Evolutionary conservation across 495 filamentous ascomycete genomes (phyloP).

Genomic region (Xylaria nigripes): DNA sequence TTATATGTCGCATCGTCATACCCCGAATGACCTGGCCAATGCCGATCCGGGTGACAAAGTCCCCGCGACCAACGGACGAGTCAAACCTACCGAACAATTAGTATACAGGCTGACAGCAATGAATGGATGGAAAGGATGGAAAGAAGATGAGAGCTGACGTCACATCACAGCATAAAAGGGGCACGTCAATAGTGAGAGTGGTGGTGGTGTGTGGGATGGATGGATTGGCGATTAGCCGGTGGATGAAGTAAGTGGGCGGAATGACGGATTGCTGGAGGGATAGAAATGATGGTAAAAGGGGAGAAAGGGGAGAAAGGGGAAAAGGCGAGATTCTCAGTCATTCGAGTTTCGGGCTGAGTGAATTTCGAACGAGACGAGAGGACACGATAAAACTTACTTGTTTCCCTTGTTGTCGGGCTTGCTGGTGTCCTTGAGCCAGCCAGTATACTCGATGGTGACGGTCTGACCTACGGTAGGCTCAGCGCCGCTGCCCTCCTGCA

Average conservation of each 20-base stretch:
- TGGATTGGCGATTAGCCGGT: conserved; percentile 1
- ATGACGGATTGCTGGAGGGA: background rate
- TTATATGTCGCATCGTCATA: conserved; percentile 26
- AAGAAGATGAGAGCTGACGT: conserved; percentile 3
- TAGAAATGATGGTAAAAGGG: too few relatives aligned
- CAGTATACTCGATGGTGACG: conserved; percentile 77
- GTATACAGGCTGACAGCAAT: background rate
- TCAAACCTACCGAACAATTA: conserved; percentile 57
- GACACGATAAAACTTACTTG: conserved; percentile 29
- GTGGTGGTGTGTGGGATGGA: background rate
- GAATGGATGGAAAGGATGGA: too few relatives aligned
- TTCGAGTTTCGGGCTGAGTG: conserved; percentile 1
- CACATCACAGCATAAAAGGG: background rate
- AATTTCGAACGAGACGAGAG: background rate
- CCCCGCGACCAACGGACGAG: conserved; percentile 57
- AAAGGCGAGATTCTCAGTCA: too few relatives aligned
- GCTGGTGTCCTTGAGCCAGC: conserved; percentile 61
- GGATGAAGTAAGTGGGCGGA: background rate
- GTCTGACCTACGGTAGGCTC: conserved; percentile 54
- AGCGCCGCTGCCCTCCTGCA: conserved; percentile 36
- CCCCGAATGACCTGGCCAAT: conserved; percentile 72
- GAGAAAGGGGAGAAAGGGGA: too few relatives aligned
- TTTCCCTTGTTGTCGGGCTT: conserved; percentile 43
- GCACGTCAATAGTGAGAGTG: background rate
- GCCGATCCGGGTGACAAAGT: conserved; percentile 63